phyloP scores from a whole-genome alignment of 2,329 filamentous ascomycete species.

The Cercospora janseana region DNA sequence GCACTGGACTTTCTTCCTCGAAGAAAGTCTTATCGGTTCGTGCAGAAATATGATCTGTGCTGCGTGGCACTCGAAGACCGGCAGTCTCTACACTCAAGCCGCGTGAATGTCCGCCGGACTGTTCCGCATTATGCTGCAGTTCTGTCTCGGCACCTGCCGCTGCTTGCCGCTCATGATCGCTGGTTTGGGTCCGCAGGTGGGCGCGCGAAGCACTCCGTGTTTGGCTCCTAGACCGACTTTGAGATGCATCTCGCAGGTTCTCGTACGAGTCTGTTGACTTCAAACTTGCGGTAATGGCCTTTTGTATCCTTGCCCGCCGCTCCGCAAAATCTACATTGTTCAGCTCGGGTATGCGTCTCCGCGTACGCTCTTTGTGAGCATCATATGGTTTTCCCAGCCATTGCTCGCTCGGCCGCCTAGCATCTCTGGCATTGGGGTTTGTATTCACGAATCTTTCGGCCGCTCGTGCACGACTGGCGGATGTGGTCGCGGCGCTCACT shows the following conservation, averaged over 20 bases:
- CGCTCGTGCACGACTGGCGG: constrained; percentile 65
- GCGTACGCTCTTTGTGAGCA: constrained; percentile 53
- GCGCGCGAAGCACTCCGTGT: constrained; percentile 19
- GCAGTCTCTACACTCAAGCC: constrained; percentile 32
- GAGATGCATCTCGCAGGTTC: constrained; percentile 27
- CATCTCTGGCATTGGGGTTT: constrained; percentile 42
- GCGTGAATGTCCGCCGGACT: constrained; percentile 3
- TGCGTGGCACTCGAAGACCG: constrained; percentile 19
- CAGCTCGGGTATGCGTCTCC: constrained; percentile 56
- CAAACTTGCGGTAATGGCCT: constrained; percentile 82
- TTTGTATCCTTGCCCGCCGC: constrained; percentile 75
- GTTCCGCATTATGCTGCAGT: neutral
- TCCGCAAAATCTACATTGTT: constrained; percentile 83
- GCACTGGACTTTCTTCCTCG: constrained; percentile 61
- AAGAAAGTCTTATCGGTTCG: constrained; percentile 45
- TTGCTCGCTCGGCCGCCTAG: constrained; percentile 48
- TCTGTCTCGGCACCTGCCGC: constrained; percentile 21
- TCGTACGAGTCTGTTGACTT: constrained; percentile 60
- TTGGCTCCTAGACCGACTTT: constrained; percentile 25
- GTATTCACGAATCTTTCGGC: constrained; percentile 54
- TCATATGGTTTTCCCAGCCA: constrained; percentile 78
- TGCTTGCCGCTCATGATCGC: constrained; percentile 48
- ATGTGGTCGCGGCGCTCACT: constrained; percentile 71
- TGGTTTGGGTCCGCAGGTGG: constrained; percentile 11
- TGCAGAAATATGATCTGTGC: constrained; percentile 32